Conservation (phyloP, 176 grass and related monocot genomes). For the Chloris gayana region DNA sequence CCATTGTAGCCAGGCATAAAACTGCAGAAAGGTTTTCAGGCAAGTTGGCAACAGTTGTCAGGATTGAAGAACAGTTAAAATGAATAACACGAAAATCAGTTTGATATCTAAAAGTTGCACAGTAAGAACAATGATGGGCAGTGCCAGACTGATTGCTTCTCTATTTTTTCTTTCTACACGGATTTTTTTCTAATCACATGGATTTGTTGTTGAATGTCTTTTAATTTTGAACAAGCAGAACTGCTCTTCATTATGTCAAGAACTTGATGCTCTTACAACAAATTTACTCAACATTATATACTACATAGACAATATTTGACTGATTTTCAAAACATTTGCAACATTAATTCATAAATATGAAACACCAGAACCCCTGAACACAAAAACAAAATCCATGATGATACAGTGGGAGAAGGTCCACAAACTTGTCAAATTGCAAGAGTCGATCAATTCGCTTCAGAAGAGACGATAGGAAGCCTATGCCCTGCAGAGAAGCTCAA, state of each 20-base stretch:
- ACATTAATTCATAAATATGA: background rate
- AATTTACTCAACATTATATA: background rate
- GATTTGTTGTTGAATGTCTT: background rate
- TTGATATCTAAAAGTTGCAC: background rate
- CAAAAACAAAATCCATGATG: background rate
- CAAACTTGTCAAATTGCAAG: conserved; percentile 89
- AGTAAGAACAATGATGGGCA: background rate
- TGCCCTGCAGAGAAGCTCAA: conserved; percentile 52
- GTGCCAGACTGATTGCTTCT: background rate
- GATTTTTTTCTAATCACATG: no score
- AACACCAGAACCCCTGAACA: background rate
- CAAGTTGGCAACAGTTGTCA: conserved; percentile 29
- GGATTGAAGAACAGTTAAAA: conserved; percentile 9
- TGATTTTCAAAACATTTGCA: background rate
- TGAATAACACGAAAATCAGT: conserved; percentile 3
- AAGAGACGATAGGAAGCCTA: conserved; percentile 69
- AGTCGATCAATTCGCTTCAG: conserved; percentile 93
- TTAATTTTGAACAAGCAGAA: background rate
- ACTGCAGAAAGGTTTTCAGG: conserved; percentile 50
- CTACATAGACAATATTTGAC: background rate
- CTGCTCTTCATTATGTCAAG: background rate
- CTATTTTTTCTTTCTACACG: background rate
- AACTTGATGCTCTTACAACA: background rate
- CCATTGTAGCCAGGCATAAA: conserved; percentile 97
- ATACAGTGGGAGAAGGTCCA: conserved; percentile 2